A percentile compares a stretch with the other conserved stretches of the same genome.
phyloP scores from a whole-genome alignment of 208 protist genomes.

The Leishmania braziliensis region DNA sequence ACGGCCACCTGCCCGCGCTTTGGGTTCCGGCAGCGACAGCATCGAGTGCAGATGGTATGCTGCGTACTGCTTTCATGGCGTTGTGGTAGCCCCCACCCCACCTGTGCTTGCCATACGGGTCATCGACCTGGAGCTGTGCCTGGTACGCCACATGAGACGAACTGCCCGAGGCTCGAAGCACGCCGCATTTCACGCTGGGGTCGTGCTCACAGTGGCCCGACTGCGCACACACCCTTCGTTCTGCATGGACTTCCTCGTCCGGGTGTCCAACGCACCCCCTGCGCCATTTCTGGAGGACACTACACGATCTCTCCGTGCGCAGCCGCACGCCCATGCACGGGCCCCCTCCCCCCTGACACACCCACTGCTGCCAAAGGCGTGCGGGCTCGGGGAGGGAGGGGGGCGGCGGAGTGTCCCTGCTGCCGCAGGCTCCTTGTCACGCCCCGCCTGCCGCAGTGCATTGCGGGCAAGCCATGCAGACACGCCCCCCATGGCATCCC shows the following conservation, averaged over 20 bases:
- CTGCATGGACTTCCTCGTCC: background rate
- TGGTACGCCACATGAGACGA: too few relatives aligned
- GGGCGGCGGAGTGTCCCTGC: background rate
- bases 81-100: too few relatives aligned
- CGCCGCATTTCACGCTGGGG: too few relatives aligned
- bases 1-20: background rate
- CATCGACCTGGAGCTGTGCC: too few relatives aligned
- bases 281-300: background rate
- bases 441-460: background rate
- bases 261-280: background rate
- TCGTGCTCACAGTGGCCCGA: background rate
- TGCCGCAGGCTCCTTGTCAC: background rate
- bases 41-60: background rate
- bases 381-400: background rate
- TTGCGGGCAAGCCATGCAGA: background rate
- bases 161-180: too few relatives aligned
- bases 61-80: background rate
- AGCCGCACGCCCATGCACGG: background rate
- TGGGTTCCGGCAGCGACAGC: background rate
- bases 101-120: too few relatives aligned
- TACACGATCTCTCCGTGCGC: background rate
- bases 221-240: background rate
- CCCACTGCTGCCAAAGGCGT: background rate
- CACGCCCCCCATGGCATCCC: background rate
- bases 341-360: background rate